Evolutionary conservation across 2,329 filamentous ascomycete genomes (phyloP).

Genomic region (Aspergillus glaucus): DNA sequence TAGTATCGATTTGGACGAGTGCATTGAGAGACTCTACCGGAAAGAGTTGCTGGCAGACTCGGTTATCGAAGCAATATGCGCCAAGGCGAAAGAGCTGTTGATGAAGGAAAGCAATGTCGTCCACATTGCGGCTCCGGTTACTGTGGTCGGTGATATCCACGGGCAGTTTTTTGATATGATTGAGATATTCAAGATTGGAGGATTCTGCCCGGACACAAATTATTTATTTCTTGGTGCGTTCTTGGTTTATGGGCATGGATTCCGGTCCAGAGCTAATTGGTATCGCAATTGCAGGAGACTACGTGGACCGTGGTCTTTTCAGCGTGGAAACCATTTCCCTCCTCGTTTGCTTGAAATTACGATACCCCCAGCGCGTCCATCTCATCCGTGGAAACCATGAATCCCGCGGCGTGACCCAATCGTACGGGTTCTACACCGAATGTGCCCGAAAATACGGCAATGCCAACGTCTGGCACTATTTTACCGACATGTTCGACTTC

Average conservation of each 20-base stretch:
- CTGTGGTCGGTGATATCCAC: constrained; percentile 96
- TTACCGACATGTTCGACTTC: constrained; percentile 99
- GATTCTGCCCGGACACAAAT: constrained; percentile 95
- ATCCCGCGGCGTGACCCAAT: constrained; percentile 94
- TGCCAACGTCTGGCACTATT: constrained; percentile 98
- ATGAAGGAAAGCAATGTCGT: constrained; percentile 99
- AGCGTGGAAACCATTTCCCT: constrained; percentile 98
- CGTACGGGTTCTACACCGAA: constrained; percentile 98
- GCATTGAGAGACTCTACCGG: constrained; percentile 92
- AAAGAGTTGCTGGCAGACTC: constrained; percentile 96
- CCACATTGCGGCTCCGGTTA: constrained; percentile 90
- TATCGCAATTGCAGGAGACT: constrained; percentile 62
- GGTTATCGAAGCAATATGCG: constrained; percentile 97
- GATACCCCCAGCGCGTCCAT: constrained; percentile 92
- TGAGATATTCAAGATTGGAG: constrained; percentile 97
- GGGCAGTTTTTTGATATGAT: constrained; percentile 99
- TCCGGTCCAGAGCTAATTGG: neutral
- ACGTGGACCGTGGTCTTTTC: constrained; percentile 96
- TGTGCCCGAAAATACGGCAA: constrained; percentile 98
- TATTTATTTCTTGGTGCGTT: constrained; percentile 84
- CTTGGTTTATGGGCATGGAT: neutral
- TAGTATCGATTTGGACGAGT: constrained; percentile 97
- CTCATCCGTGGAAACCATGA: constrained; percentile 97
- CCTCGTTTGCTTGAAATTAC: constrained; percentile 91
- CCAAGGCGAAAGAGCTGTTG: constrained; percentile 95